Evolutionary conservation across 2,329 filamentous ascomycete species (phyloP).

Genomic region (Fusarium annulatum): DNA sequence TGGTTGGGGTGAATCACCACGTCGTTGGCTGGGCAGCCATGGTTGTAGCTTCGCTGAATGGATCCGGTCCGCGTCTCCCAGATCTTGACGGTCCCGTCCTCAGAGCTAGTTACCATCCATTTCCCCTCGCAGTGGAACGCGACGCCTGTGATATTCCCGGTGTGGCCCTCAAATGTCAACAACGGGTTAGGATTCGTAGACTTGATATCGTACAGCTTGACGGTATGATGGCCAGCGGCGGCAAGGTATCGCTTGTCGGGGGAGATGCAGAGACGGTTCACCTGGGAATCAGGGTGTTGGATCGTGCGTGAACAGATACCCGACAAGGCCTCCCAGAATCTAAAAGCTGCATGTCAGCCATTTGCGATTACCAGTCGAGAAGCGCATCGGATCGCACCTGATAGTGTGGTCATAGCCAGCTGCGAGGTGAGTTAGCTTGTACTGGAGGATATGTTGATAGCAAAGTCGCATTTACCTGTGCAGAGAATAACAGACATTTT

Average conservation of each 20-base stretch:
- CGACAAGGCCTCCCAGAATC: conserved; percentile 98
- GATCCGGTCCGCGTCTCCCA: conserved; percentile 91
- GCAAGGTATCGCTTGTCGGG: conserved; percentile 97
- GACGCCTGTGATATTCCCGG: conserved; percentile 93
- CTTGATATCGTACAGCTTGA: conserved; percentile 99
- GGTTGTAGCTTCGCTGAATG: conserved; percentile 92
- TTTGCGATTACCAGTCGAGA: conserved; percentile 6
- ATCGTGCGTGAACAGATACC: conserved; percentile 98
- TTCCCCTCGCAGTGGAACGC: conserved; percentile 99
- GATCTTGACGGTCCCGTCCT: conserved; percentile 96
- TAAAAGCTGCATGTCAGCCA: conserved; percentile 50
- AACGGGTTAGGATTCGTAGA: conserved; percentile 96
- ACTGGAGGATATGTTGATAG: background rate
- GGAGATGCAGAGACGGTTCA: conserved; percentile 97
- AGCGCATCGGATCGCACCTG: conserved; percentile 54
- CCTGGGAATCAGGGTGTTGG: conserved; percentile 96
- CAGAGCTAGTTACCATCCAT: conserved; percentile 99
- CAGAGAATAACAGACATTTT: conserved; percentile 72
- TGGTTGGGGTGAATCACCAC: conserved; percentile 99
- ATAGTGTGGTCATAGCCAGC: conserved; percentile 74
- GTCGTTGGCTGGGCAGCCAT: conserved; percentile 91
- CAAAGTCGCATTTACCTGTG: conserved; percentile 60
- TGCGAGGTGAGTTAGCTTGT: conserved; percentile 46
- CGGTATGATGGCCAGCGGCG: conserved; percentile 80
- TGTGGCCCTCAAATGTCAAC: conserved; percentile 95